Base-by-base conservation (phyloP, 805 yeast genomes). In the Candida namnaoensis region DNA sequence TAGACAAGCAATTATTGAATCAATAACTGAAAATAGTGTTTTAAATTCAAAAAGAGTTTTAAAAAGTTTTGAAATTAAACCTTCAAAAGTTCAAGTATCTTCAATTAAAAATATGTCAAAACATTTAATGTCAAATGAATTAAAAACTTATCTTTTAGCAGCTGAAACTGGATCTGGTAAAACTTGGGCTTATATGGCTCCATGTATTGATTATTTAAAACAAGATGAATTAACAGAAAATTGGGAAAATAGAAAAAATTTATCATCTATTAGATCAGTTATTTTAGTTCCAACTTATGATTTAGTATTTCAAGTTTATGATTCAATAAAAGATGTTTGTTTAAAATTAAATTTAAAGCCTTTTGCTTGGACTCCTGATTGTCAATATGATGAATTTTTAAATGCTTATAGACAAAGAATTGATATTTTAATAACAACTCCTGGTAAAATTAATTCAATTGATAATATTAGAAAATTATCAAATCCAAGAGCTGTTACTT, bases 101-200 rank as follows among this genome's bases (percentile, higher is more conserved):
- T 82, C 93, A 5, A 74, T 86, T 35, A 65, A 62, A 42, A 53
- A 51, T 26, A 44, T 65, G 23, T 51, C 65, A 2, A 52, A 56
- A 36, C 43, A 48, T 8, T 44, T 66, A 13, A 60, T 60, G 63
- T 61, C 60, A 25, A 58, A 57, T 7, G 63, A 69, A 44, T 52
- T 79, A 38, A 78, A 79, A 48, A 72, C 81, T 1, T 87, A 77
- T 66, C 77, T 93, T 3, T 61, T 91, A 41, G 97, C 98, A 1
- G 96, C 97, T 3, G 98, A 93, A 58, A 91, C 99, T 0, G 99
- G 99, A 0, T 83, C 95, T 0, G 99, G 99, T 8, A 91, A 91
- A 57, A 91, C 99, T 0, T 79, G 95, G 80, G 88, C 97, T 0
- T 91, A 90, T 54, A 56, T 93, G 45, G 78, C 84, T 0, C 90